Evolutionary conservation across 75 land plant species (phyloP), one percentile per base, ranked within the genome.

Genomic region (Gnetum montanum): DNA sequence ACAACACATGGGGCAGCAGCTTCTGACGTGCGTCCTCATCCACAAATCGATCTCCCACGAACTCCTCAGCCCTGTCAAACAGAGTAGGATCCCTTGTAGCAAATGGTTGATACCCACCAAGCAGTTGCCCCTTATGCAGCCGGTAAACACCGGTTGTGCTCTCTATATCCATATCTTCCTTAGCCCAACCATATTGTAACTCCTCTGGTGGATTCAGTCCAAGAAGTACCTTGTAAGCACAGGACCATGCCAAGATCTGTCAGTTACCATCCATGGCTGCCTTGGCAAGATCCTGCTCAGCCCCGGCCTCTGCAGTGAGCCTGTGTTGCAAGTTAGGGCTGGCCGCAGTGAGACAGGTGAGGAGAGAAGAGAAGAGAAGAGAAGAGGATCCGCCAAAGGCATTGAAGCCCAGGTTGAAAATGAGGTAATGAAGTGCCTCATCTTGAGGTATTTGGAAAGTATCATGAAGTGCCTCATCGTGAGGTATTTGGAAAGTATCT

Each of bases 161-260:
- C n/a, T n/a, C n/a, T n/a, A n/a, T n/a, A n/a, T n/a, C n/a, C n/a
- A n/a, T n/a, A n/a, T n/a, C n/a, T n/a, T n/a, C n/a, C n/a, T n/a
- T n/a, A n/a, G n/a, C n/a, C n/a, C n/a, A n/a, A n/a, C n/a, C n/a
- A 3, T 28, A 78, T 30, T 48, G 23, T 6, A 62, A 43, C 31
- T 75, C 67, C 4, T 86, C 91, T 2, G 91, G 91, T 12, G 97
- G 91, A 29, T 77, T 76, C 34, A 86, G 69, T 28, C 97, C n/a
- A n/a, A n/a, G 67, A 30, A 91, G 59, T 22, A 58, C 51, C 48
- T 91, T 88, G 77, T 80, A 83, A 4, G 83, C 91, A n/a, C n/a
- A n/a, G n/a, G n/a, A n/a, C n/a, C n/a, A n/a, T n/a, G n/a, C n/a
- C n/a, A n/a, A n/a, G n/a, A n/a, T n/a, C n/a, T n/a, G n/a, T 16